Evolutionary conservation across 257 asterid genomes (phyloP), one percentile per base, ranked within the genome.

Genomic region (Thymus quinquecostatus): DNA sequence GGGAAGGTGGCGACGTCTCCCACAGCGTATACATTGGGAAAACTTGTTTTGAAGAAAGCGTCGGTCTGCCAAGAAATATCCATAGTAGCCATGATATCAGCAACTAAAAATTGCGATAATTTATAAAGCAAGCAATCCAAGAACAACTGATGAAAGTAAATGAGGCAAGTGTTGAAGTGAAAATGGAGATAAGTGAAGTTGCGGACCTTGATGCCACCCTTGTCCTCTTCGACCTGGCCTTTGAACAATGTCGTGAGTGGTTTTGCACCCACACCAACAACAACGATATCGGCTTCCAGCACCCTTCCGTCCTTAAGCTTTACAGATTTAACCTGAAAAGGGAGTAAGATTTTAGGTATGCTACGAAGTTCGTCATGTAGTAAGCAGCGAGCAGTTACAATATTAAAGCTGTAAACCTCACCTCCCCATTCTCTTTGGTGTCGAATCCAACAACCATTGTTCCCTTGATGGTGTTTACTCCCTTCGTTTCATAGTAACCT

Each of bases 1-100:
- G 97, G 96, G 80, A 92, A 92, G 3, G 97, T 87, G 41, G 97
- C 97, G 74, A 87, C 93, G 82, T 92, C 97, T 2, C 96, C 97
- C 40, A 89, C 97, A 50, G 97, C 97, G 43, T 89, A 92, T 41
- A 92, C 97, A 75, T 80, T 83, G 30, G 95, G 87, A 3, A 82
- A 48, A 45, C 80, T 92, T 68, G 97, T 86, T 76, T 85, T 89
- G 83, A 92, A 89, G 87, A 82, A 92, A n/a, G 64, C 83, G 80
- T 92, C 96, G 2, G 96, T 86, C 97, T 92, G 93, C 85, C 78
- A 75, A 62, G 48, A 78, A 50, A 43, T 38, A 2, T 41, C 9
- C 60, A 60, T n/a, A 13, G 21, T 36, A 3, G 51, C 36, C 60
- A 50, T 50, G 59, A 68, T 36, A 54, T 53, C 2, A 14, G 30